Evolutionary conservation across 495 filamentous ascomycete genomes (phyloP).

Genomic region (Bombardia bombarda): DNA sequence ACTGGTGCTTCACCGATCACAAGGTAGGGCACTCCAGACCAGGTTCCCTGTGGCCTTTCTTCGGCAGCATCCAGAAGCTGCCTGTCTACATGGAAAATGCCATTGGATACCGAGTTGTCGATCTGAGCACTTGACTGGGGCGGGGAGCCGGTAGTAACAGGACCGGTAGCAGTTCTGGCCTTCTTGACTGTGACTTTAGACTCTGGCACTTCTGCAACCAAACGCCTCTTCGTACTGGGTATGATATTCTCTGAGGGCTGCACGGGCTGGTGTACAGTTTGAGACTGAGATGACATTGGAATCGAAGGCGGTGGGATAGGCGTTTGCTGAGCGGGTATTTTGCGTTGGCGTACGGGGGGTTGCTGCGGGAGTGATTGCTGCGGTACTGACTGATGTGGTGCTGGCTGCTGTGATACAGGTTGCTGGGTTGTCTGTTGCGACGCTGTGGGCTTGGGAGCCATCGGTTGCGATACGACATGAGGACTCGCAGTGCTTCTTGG

Average conservation of each 20-base stretch:
- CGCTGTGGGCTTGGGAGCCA: background rate
- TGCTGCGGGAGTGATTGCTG: slow-evolving; percentile 24
- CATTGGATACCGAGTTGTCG: background rate
- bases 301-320: background rate
- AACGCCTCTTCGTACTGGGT: slow-evolving; percentile 11
- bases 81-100: slow-evolving; percentile 9
- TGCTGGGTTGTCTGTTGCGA: slow-evolving; percentile 8
- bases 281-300: slow-evolving; percentile 3
- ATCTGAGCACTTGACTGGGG: background rate
- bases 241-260: background rate
- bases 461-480: slow-evolving; percentile 5
- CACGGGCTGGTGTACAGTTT: slow-evolving; percentile 4
- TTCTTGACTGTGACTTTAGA: slow-evolving; percentile 13
- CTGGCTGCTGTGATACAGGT: slow-evolving; percentile 8
- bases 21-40: slow-evolving; percentile 18
- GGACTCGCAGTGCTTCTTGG: slow-evolving; percentile 9
- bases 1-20: slow-evolving; percentile 14
- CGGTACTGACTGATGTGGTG: slow-evolving; percentile 7
- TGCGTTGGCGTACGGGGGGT: slow-evolving; percentile 24
- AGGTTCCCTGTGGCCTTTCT: slow-evolving; percentile 1
- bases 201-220: slow-evolving; percentile 6
- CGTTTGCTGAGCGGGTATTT: background rate
- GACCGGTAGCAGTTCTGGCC: slow-evolving; percentile 9
- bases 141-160: background rate
- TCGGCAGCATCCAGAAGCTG: slow-evolving; percentile 7